These are phyloP conservation scores for Byssothecium circinans DNA, from an alignment of 2,329 filamentous ascomycete species.

Conservation along the genomic window DNA sequence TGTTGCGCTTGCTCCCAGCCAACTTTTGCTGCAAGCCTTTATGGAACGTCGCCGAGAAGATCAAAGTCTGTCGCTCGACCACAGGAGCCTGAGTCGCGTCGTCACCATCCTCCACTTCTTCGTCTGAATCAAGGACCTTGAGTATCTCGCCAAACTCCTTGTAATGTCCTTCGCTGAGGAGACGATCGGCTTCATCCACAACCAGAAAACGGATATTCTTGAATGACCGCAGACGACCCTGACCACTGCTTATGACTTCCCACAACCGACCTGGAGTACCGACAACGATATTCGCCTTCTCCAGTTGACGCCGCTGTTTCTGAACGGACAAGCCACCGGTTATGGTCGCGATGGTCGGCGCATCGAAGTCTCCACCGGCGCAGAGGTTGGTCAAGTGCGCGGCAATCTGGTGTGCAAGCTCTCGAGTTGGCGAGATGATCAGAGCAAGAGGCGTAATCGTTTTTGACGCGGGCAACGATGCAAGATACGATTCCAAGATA, in stretches of 20 bases:
- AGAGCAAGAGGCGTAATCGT: constrained; percentile 60
- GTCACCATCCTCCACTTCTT: constrained; percentile 51
- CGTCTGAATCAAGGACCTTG: constrained; percentile 70
- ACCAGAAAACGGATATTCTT: constrained; percentile 79
- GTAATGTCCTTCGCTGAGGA: constrained; percentile 91
- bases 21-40: constrained; percentile 90
- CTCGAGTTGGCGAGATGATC: constrained; percentile 87
- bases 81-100: constrained; percentile 14
- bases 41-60: constrained; percentile 96
- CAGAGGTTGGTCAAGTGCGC: constrained; percentile 80
- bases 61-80: constrained; percentile 75
- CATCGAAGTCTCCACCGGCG: constrained; percentile 62
- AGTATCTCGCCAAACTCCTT: constrained; percentile 92
- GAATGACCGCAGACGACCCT: constrained; percentile 69
- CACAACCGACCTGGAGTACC: constrained; percentile 90
- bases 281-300: constrained; percentile 87
- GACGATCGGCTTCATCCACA: constrained; percentile 88
- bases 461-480: constrained; percentile 37
- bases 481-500: constrained; percentile 81
- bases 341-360: constrained; percentile 72
- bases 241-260: constrained; percentile 83
- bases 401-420: constrained; percentile 88
- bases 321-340: constrained; percentile 92
- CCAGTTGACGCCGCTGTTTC: constrained; percentile 86
- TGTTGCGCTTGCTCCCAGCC: constrained; percentile 66